Evolutionary conservation across 2,329 filamentous ascomycete genomes (phyloP), one percentile per base, ranked within the genome.

Genomic region (Sporothrix curviconia): DNA sequence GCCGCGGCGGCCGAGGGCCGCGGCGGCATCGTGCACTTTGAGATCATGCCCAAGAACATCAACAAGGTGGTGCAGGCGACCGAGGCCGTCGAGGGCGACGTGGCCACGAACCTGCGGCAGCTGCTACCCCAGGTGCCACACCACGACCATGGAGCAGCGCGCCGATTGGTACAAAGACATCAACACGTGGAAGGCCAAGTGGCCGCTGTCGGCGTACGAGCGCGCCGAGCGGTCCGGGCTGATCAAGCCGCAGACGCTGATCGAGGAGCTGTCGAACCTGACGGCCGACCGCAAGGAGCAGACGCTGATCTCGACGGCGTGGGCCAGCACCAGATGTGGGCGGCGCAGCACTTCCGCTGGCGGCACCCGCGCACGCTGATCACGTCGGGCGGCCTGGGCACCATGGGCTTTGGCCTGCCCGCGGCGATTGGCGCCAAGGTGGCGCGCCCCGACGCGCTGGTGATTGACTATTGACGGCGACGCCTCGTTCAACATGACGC

Each of bases 31-130:
- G 83, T 97, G 15, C 92, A 99, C 74, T 97, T 97, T 68, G 92
- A 97, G 71, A 92, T 99, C 67, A 88, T 97, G 87, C 92, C 94
- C 66, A 99, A 99, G 85, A 97, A 99, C 78, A 97, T 97, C 77
- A 97, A 97, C 84, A 99, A 97, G 82, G 92, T 97, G 42, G 88
- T 99, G 14, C 90, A 97, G 75, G 92, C 92, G 7, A 96, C 89
- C 42, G 91, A 96, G 75, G 92, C 94, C 46, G 86, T 97, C 17
- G 92, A 96, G 74, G 94, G 94, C 59, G 92, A 97, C 68, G 90
- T 96, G 30, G 85, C 86, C 3, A 76, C 85, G 17, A 97, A 95
- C 72, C 77, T 97, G 34, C 78, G 78, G 53, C 75, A 82, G 30
- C 84, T 97, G 53, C 67, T 97, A 36, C 92, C 92, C 11, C 77